phyloP scores from a whole-genome alignment of 768 basidiomycete genomes.

The Fomitopsis pulvina region DNA sequence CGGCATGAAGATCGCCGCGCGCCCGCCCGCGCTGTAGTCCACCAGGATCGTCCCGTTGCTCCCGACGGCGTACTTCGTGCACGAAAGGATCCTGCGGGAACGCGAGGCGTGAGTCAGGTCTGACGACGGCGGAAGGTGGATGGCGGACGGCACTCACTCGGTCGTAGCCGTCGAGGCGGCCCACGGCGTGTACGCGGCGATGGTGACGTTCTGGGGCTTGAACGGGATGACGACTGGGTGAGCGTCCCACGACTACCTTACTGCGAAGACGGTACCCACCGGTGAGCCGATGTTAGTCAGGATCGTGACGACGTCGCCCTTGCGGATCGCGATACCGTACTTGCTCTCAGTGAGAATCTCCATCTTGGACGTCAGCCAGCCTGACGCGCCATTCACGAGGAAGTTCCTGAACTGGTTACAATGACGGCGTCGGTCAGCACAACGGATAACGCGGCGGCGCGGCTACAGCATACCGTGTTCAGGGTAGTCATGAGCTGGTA shows the following conservation, averaged over 20 bases:
- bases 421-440: background rate
- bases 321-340: constrained; percentile 56
- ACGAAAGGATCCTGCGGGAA: too few relatives aligned
- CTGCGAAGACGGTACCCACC: constrained; percentile 29
- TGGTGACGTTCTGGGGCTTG: constrained; percentile 54
- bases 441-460: background rate
- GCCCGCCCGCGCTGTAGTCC: constrained; percentile 59
- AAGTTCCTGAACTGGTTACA: constrained; percentile 56
- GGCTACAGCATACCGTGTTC: constrained; percentile 40
- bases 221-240: constrained; percentile 1
- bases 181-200: constrained; percentile 55
- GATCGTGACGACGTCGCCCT: constrained; percentile 54
- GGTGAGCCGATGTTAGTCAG: constrained; percentile 72
- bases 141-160: too few relatives aligned
- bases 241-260: background rate
- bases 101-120: too few relatives aligned
- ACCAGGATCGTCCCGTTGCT: constrained; percentile 55
- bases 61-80: constrained; percentile 62
- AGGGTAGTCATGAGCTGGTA: constrained; percentile 56
- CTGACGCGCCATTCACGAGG: constrained; percentile 34
- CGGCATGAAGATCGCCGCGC: constrained; percentile 50
- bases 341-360: constrained; percentile 37
- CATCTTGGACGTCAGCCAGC: constrained; percentile 47
- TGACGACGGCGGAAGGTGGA: too few relatives aligned
- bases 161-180: constrained; percentile 34